A percentile compares a stretch with the other conserved stretches of the same genome.
These are phyloP conservation scores for Botrytis hyacinthi DNA, from an alignment of 2,329 filamentous ascomycete species.

Conservation along the genomic window DNA sequence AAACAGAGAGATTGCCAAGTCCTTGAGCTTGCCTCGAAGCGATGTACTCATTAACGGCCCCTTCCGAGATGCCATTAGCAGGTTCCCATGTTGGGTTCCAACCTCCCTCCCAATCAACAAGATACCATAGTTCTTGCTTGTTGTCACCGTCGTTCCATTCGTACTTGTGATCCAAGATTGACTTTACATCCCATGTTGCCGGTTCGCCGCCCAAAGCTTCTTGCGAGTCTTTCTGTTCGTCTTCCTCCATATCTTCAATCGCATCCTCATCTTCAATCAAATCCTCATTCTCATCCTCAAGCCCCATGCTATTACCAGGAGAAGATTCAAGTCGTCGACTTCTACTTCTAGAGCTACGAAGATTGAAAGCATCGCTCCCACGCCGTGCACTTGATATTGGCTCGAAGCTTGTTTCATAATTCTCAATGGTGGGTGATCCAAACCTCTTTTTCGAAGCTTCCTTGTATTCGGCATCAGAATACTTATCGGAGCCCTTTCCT, in stretches of 20 bases:
- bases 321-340: constrained; percentile 1
- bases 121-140: constrained; percentile 26
- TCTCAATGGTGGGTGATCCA: not conserved
- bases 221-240: constrained; percentile 16
- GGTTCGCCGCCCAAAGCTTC: constrained; percentile 8
- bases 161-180: constrained; percentile 28
- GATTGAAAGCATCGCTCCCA: constrained; percentile 3
- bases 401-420: not conserved
- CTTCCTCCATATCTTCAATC: not conserved
- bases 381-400: not conserved
- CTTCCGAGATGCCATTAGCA: constrained; percentile 27
- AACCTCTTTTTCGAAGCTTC: not conserved
- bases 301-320: not conserved
- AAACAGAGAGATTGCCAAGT: not conserved
- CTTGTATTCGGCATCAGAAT: constrained; percentile 5
- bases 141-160: not conserved
- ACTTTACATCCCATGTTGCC: constrained; percentile 27
- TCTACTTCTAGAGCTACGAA: constrained; percentile 8
- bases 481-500: not conserved
- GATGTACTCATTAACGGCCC: constrained; percentile 22
- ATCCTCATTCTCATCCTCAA: not conserved
- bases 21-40: constrained; percentile 16
- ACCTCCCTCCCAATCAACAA: constrained; percentile 35
- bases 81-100: constrained; percentile 34
- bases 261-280: not conserved